phyloP scores from a whole-genome alignment of 805 yeast genomes.

The Starmerella potacharoeniae region DNA sequence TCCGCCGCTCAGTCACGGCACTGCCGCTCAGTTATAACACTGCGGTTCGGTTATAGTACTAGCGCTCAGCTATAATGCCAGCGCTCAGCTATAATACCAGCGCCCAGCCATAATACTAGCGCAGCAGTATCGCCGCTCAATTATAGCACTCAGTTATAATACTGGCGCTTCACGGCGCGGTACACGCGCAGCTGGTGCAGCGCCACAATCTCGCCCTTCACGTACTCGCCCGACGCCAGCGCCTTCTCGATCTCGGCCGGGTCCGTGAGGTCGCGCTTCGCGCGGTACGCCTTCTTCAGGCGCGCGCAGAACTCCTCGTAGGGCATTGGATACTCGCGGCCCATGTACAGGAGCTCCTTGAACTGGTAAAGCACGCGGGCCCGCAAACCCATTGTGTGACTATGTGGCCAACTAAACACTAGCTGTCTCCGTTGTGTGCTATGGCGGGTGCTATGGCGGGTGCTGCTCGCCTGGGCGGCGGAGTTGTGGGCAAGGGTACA shows the following conservation, averaged over 20 bases:
- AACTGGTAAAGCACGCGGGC: conserved; percentile 26
- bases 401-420: no score
- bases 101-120: no score
- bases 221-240: conserved; percentile 29
- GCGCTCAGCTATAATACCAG: no score
- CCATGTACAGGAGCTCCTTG: conserved; percentile 32
- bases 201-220: conserved; percentile 31
- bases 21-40: no score
- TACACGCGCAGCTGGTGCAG: conserved; percentile 29
- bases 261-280: conserved; percentile 21
- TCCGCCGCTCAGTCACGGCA: no score
- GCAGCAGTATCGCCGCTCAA: background rate
- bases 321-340: conserved; percentile 31
- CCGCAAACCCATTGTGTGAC: conserved; percentile 3
- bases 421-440: no score
- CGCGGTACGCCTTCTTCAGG: conserved; percentile 27
- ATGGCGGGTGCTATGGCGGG: no score
- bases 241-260: conserved; percentile 26
- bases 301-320: conserved; percentile 25
- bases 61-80: no score
- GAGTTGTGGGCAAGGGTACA: background rate
- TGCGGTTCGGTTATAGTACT: no score
- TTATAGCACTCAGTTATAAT: conserved; percentile 13
- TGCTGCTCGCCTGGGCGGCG: no score
- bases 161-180: conserved; percentile 29